Percentiles rank a stretch among this genome's conserved stretches.
Evolutionary conservation across 108 stramenopile genomes (phyloP).

Genomic region (Fistulifera pelliculosa): DNA sequence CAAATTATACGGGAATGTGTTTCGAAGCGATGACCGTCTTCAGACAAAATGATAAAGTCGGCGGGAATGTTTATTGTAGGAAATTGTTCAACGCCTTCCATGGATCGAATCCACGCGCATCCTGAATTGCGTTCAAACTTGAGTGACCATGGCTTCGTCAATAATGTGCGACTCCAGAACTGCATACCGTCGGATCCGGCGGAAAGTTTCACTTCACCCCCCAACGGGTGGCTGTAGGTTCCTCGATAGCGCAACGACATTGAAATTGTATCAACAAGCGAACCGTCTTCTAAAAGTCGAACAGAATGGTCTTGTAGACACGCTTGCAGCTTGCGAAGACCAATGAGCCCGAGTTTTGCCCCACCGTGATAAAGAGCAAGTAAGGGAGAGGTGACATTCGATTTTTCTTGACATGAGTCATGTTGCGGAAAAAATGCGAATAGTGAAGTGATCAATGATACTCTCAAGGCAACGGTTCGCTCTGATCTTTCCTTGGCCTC

Average conservation of each 20-base stretch:
- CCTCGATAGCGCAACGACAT: neutral
- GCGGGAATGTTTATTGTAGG: neutral
- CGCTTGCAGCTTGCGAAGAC: neutral
- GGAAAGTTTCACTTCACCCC: no score
- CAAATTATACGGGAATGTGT: slow-evolving; percentile 47
- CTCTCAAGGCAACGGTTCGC: slow-evolving; percentile 9
- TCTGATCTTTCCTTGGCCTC: slow-evolving; percentile 32
- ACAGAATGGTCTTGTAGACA: neutral
- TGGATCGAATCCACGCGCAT: neutral
- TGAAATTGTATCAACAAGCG: neutral
- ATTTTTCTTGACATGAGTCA: neutral
- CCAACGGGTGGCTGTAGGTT: neutral
- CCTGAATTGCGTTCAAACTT: neutral
- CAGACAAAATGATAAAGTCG: slow-evolving; percentile 14
- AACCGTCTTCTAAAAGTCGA: neutral
- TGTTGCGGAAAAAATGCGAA: neutral
- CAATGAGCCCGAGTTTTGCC: slow-evolving; percentile 8
- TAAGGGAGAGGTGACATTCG: slow-evolving; percentile 4
- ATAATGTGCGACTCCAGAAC: neutral
- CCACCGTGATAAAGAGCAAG: slow-evolving; percentile 19
- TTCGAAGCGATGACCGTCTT: slow-evolving; percentile 32
- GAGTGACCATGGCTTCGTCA: neutral
- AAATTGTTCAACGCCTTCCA: neutral
- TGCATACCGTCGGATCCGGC: neutral
- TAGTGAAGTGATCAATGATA: slow-evolving; percentile 25